Conservation (phyloP, 2,329 filamentous ascomycete species). For the Zasmidium citrigriseum region DNA sequence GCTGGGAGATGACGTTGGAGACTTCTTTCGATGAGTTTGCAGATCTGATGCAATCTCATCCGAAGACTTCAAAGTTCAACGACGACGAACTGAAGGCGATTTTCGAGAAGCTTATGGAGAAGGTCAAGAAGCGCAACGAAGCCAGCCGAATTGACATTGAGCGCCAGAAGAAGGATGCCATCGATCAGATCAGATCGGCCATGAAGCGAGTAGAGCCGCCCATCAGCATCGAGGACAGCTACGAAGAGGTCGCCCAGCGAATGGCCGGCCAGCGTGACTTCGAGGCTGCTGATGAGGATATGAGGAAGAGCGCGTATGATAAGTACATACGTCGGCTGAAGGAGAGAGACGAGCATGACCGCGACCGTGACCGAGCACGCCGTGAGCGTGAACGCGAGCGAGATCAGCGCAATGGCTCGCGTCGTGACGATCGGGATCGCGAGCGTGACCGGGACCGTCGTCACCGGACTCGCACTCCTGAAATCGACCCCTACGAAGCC, state of each 20-base stretch:
- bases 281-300: constrained; percentile 80
- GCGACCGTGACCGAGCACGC: constrained; percentile 38
- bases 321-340: constrained; percentile 88
- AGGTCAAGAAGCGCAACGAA: constrained; percentile 75
- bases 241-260: constrained; percentile 81
- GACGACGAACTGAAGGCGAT: constrained; percentile 76
- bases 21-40: constrained; percentile 89
- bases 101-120: constrained; percentile 85
- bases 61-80: constrained; percentile 84
- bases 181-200: constrained; percentile 79
- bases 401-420: constrained; percentile 55
- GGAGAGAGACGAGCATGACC: constrained; percentile 70
- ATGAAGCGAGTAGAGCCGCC: constrained; percentile 92
- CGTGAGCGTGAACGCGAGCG: constrained; percentile 46
- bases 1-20: constrained; percentile 83
- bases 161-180: constrained; percentile 78
- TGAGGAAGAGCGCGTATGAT: constrained; percentile 81
- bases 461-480: constrained; percentile 69
- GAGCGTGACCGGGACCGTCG: constrained; percentile 40
- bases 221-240: constrained; percentile 74
- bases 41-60: constrained; percentile 78
- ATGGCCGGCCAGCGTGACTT: constrained; percentile 83
- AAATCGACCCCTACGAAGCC: constrained; percentile 90
- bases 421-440: constrained; percentile 43
- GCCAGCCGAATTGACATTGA: constrained; percentile 82